Base-by-base conservation (phyloP, 1,284 basidiomycete genomes). In the Rhodofomes roseus region DNA sequence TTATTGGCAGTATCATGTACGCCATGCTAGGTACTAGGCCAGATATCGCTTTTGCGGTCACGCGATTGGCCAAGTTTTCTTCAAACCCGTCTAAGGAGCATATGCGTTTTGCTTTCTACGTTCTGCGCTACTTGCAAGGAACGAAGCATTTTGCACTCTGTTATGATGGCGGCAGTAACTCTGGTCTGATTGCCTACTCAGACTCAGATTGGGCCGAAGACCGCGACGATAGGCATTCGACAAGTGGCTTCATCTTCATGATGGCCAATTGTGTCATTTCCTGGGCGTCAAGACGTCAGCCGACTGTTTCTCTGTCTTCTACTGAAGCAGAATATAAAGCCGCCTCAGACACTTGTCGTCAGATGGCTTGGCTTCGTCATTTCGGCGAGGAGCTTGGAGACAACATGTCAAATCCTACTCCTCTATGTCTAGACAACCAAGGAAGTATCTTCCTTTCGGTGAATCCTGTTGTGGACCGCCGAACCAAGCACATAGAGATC, bases 1-100 rank as follows among this genome's bases (percentile, higher is more conserved):
- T 75, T 0, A 66, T 80, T 7, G 76, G 79, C 9, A 70, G 62
- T 2, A 69, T 81, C 1, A 70, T 76, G 41, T 81, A 79, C 59
- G 53, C 78, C 1, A 69, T 72, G 1, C 62, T 73, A 16, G 71
- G 64, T 0, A 75, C 76, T 0, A 55, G 71, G 0, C 75, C 76
- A 0, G 74, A 80, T 62, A 76, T 81, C 27, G 51, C 73, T 0
- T 75, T 69, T 56, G 67, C 40, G 31, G 20, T 41, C 18, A 41
- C 40, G 16, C 18, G 40, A 41, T 20, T 41, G 4, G 40, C 40
- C 77, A 1, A 70, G 78, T 68, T 1, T 70, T 70, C 57, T 77
- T 67, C 63, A 62, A 73, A 0, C 66, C 72, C 50, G 60, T 58
- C 56, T 63, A 65, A 11, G 60, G 60, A 48, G 0, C 78, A 80